Evolutionary conservation across 2,329 filamentous ascomycete species (phyloP), one percentile per base, ranked within the genome.

Genomic region (Neonectria magnoliae): DNA sequence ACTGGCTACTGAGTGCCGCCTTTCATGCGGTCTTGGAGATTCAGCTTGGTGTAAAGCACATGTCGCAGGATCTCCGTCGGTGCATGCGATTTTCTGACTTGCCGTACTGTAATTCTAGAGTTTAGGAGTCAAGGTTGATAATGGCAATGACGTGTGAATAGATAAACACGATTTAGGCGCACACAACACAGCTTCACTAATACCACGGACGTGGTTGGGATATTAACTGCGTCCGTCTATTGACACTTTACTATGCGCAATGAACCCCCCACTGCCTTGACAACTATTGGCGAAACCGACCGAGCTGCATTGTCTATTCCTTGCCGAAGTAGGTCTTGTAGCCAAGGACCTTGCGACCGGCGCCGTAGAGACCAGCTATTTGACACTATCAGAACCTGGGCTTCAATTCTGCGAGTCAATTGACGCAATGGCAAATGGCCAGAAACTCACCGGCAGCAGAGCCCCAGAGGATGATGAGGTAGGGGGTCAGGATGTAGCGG

Each of bases 271-370:
- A 62, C 71, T 42, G 42, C 57, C 53, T 44, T 47, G 29, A 58
- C 27, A 56, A 57, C 31, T 60, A 61, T 65, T 54, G 45, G 44
- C 57, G 38, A 66, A 64, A 56, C 62, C 50, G 59, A 60, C 47
- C 42, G 33, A 55, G 41, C 31, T 47, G 50, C 29, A 57, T 61
- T 22, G 47, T 60, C 75, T 85, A 88, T 70, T 81, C 76, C 80
- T 87, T 85, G 77, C 85, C 82, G 75, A 88, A 92, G 89, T 90
- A 94, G 67, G 90, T 93, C 87, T 93, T 94, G 86, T 94, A 88
- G 76, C 92, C 92, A 68, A 90, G 78, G 69, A 92, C 82, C 83
- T 92, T 89, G 78, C 92, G 91, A 79, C 85, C 82, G 83, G 91
- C 90, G 83, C 90, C 91, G 84, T 92, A 95, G 81, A 93, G 82